phyloP scores from a whole-genome alignment of 352 stramenopile genomes.

The Globisporangium uncinulatum region DNA sequence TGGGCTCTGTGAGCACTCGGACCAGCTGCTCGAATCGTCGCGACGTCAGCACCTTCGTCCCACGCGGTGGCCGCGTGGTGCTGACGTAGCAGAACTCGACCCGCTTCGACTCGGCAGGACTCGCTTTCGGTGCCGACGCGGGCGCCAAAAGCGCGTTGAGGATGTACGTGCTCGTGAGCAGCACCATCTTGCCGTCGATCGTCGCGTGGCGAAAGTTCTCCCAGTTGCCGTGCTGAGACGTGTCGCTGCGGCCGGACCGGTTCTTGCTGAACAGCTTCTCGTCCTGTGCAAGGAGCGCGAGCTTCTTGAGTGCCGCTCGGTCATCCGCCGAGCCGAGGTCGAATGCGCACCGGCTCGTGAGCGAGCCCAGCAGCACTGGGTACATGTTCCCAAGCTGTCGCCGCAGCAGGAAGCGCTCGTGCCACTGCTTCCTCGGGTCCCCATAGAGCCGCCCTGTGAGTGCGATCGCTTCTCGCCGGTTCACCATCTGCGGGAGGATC shows the following conservation, averaged over 20 bases:
- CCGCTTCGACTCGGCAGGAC: conserved; percentile 1
- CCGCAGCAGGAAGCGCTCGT: conserved; percentile 50
- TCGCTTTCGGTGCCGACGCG: conserved; percentile 1
- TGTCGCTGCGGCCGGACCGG: conserved; percentile 46
- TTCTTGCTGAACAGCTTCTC: conserved; percentile 69
- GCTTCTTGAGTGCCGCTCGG: conserved; percentile 37
- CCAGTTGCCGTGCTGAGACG: conserved; percentile 83
- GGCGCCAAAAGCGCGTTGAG: conserved; percentile 54
- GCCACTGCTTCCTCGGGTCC: conserved; percentile 36
- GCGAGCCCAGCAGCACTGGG: conserved; percentile 52
- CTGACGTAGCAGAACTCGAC: conserved; percentile 81
- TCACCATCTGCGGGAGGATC: conserved; percentile 65
- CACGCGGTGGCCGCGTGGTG: conserved; percentile 57
- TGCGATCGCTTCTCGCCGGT: conserved; percentile 45
- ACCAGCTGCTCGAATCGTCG: conserved; percentile 56
- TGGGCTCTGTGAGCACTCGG: conserved; percentile 18
- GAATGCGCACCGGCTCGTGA: conserved; percentile 64
- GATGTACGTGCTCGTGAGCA: conserved; percentile 67
- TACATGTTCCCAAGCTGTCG: conserved; percentile 55
- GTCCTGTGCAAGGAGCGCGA: conserved; percentile 63
- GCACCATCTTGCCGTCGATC: conserved; percentile 46
- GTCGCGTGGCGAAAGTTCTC: conserved; percentile 86
- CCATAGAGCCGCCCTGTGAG: conserved; percentile 28
- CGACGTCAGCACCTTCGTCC: conserved; percentile 39
- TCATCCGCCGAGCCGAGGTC: conserved; percentile 38